These are phyloP conservation scores for Myrmaecium sp. DNA, from an alignment of 2,329 filamentous ascomycete genomes.

Conservation along the genomic window DNA sequence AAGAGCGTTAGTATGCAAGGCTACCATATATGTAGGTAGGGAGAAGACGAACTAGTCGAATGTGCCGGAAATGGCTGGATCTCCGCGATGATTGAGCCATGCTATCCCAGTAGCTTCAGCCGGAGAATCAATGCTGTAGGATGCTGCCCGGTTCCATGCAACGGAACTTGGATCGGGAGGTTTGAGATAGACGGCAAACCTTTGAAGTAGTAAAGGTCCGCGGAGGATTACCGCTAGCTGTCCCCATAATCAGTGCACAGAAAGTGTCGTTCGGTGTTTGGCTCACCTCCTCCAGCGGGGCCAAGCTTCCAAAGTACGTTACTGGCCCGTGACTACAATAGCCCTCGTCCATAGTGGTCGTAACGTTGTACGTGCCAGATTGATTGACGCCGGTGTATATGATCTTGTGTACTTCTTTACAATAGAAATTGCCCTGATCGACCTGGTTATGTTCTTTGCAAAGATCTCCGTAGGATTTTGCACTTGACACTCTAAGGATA, in stretches of 20 bases:
- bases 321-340: no score
- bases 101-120: constrained; percentile 33
- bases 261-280: no score
- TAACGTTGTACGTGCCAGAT: constrained; percentile 45
- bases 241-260: no score
- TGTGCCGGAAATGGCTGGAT: constrained; percentile 34
- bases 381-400: constrained; percentile 47
- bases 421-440: constrained; percentile 45
- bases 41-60: constrained; percentile 28
- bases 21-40: no score
- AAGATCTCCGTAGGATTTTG: constrained; percentile 14
- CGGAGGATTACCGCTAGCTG: no score
- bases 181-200: no score
- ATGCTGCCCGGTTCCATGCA: constrained; percentile 28
- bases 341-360: constrained; percentile 42
- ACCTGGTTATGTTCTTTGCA: constrained; percentile 17
- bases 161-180: no score
- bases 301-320: no score
- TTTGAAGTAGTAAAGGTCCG: no score
- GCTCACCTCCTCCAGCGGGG: no score
- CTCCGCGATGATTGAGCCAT: constrained; percentile 43
- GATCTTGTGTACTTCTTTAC: constrained; percentile 46
- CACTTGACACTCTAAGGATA: no score
- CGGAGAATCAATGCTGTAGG: constrained; percentile 27
- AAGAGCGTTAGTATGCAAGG: no score